These are phyloP conservation scores for Noccaea caerulescens DNA, from an alignment of 345 rosid species.

Conservation along the genomic window DNA sequence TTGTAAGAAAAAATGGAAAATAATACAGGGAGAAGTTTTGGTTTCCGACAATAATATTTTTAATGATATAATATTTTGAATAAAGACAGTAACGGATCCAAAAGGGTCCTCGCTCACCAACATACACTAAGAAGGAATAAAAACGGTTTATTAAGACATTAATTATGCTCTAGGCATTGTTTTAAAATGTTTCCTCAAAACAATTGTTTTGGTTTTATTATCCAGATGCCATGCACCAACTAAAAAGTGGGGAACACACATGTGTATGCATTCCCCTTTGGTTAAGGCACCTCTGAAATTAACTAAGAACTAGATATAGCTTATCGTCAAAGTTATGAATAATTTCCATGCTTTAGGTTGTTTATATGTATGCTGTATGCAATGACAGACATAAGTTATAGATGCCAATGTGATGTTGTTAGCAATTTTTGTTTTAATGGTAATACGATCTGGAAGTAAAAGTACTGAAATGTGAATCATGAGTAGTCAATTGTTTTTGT, in stretches of 20 bases:
- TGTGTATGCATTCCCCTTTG: conserved; percentile 37
- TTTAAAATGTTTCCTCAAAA: conserved; percentile 38
- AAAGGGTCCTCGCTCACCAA: conserved; percentile 44
- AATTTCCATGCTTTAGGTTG: not conserved
- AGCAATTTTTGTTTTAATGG: too few relatives aligned
- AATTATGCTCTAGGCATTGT: conserved; percentile 24
- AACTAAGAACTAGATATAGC: not conserved
- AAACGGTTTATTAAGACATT: conserved; percentile 26
- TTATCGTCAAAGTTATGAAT: not conserved
- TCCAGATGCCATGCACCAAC: conserved; percentile 37
- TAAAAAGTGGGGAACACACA: conserved; percentile 33
- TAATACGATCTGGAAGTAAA: too few relatives aligned
- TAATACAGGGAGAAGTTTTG: conserved; percentile 25
- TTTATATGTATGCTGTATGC: too few relatives aligned
- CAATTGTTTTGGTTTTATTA: conserved; percentile 41
- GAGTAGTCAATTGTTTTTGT: too few relatives aligned
- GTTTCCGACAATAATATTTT: conserved; percentile 40
- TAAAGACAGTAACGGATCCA: conserved; percentile 32
- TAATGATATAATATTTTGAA: conserved; percentile 35
- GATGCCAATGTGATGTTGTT: too few relatives aligned
- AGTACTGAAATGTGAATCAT: too few relatives aligned
- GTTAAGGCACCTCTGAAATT: conserved; percentile 29
- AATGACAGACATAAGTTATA: too few relatives aligned
- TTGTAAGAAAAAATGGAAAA: conserved; percentile 20
- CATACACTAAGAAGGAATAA: conserved; percentile 38